Evolutionary conservation across 495 filamentous ascomycete genomes (phyloP).

Genomic region (Cudoniella acicularis): DNA sequence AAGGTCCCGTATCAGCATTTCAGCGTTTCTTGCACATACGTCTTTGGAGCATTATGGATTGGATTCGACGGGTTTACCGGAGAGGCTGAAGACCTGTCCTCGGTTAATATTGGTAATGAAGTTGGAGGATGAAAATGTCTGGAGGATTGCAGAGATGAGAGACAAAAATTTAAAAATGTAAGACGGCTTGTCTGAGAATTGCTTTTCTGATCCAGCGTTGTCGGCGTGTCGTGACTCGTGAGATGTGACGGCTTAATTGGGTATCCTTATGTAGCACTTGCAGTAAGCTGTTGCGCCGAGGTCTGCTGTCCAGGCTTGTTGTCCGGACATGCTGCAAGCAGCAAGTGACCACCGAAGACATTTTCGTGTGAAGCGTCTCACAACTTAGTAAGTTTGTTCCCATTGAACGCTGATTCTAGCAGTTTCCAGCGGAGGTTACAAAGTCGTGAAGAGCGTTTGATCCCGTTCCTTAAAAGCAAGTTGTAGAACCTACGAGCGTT

Average conservation of each 20-base stretch:
- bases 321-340: too few species aligned
- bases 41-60: background rate
- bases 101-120: slow-evolving; percentile 1
- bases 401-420: background rate
- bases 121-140: background rate
- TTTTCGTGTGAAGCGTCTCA: background rate
- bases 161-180: background rate
- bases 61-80: background rate
- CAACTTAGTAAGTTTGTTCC: background rate
- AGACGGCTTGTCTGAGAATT: background rate
- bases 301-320: too few species aligned
- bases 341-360: background rate
- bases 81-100: background rate
- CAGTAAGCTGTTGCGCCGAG: background rate
- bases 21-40: slow-evolving; percentile 3
- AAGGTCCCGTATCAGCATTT: slow-evolving; percentile 3
- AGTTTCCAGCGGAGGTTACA: background rate
- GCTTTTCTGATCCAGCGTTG: background rate
- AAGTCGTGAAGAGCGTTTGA: too few species aligned
- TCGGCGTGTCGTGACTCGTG: background rate
- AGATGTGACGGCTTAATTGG: background rate
- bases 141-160: background rate
- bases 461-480: too few species aligned
- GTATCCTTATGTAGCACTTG: background rate
- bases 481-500: too few species aligned